Percentiles rank a stretch among this genome's conserved stretches.
Conservation (phyloP, 140 eudicot genomes). For the Bidens hawaiensis region DNA sequence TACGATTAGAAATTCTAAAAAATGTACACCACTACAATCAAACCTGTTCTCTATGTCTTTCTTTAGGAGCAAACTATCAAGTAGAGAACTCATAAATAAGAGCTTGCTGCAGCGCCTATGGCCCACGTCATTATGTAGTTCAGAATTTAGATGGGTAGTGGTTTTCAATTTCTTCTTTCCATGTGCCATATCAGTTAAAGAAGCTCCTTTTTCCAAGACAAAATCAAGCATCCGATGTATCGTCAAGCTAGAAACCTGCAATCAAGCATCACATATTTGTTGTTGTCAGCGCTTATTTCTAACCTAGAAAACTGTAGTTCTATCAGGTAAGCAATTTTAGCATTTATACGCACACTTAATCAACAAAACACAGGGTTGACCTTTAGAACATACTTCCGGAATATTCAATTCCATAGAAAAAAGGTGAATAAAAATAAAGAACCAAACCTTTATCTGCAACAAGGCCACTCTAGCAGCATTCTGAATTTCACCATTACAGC, state of each 20-base stretch:
- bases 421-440: background rate
- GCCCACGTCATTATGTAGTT: constrained; percentile 20
- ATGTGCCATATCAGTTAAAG: constrained; percentile 14
- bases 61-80: constrained; percentile 70
- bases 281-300: background rate
- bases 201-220: constrained; percentile 28
- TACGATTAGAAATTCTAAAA: constrained; percentile 5
- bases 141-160: constrained; percentile 20
- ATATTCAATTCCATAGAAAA: background rate
- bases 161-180: constrained; percentile 57
- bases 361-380: background rate
- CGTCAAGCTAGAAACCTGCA: constrained; percentile 51
- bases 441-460: constrained; percentile 53
- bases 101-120: constrained; percentile 42
- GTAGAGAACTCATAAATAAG: constrained; percentile 56
- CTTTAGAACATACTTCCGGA: background rate
- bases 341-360: background rate
- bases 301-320: constrained; percentile 2
- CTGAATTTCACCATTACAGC: constrained; percentile 53
- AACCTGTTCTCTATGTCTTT: constrained; percentile 80
- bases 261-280: constrained; percentile 5
- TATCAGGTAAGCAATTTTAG: background rate
- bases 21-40: background rate
- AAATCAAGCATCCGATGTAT: constrained; percentile 50
- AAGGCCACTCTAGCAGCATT: constrained; percentile 64